Evolutionary conservation across 106 monocot species (phyloP).

Genomic region (Cymbidium sinense): DNA sequence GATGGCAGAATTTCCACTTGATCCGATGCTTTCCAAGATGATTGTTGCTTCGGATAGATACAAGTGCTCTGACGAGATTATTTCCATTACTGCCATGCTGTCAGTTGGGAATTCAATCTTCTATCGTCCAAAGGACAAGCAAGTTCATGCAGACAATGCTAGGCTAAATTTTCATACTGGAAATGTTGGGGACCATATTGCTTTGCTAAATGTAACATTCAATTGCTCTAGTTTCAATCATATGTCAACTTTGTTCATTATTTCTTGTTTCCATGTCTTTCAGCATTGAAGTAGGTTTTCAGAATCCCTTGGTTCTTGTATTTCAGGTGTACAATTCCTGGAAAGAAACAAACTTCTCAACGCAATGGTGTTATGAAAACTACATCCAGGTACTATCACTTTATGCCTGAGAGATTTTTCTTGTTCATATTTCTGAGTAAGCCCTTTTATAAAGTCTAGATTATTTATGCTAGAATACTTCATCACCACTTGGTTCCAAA

Average conservation of each 20-base stretch:
- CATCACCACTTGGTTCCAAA: neutral
- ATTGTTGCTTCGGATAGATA: slow-evolving; percentile 91
- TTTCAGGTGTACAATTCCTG: slow-evolving; percentile 86
- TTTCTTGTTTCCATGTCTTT: neutral
- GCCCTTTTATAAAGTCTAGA: neutral
- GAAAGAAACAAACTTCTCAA: slow-evolving; percentile 92
- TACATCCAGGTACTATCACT: slow-evolving; percentile 76
- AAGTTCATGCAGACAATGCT: slow-evolving; percentile 95
- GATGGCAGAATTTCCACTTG: slow-evolving; percentile 94
- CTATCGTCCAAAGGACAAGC: slow-evolving; percentile 92
- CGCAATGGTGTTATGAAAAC: slow-evolving; percentile 99
- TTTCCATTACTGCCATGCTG: slow-evolving; percentile 77
- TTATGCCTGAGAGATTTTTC: slow-evolving; percentile 6
- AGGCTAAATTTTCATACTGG: slow-evolving; percentile 86
- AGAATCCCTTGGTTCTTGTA: slow-evolving; percentile 12
- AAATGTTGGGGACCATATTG: slow-evolving; percentile 92
- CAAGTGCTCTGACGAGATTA: slow-evolving; percentile 76
- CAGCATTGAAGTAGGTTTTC: neutral
- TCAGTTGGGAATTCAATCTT: slow-evolving; percentile 92
- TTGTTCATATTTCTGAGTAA: neutral
- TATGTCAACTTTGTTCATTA: neutral
- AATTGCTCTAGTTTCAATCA: neutral
- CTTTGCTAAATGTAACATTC: slow-evolving; percentile 64
- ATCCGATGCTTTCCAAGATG: slow-evolving; percentile 98
- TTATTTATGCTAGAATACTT: neutral